A percentile compares a stretch with the other conserved stretches of the same genome.
Evolutionary conservation across 495 filamentous ascomycete species (phyloP).

Genomic region (Aspergillus nanangensis): DNA sequence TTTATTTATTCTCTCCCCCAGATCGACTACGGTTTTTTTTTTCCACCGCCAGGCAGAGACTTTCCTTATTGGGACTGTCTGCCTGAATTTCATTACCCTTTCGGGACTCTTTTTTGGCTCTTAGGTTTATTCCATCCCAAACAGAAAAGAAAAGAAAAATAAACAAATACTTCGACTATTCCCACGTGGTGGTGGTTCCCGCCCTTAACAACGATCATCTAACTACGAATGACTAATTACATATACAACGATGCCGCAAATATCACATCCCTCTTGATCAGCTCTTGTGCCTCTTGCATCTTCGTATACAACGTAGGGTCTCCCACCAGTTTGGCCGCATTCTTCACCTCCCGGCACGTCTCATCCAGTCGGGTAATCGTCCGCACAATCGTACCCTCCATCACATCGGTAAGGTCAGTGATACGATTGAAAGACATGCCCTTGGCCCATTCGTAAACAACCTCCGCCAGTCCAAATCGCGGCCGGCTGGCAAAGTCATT

Average conservation of each 20-base stretch:
- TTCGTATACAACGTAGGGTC: conserved; percentile 89
- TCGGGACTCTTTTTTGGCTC: too few species aligned
- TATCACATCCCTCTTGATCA: conserved; percentile 94
- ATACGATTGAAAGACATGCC: conserved; percentile 99
- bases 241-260: conserved; percentile 86
- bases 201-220: too few species aligned
- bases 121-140: too few species aligned
- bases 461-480: conserved; percentile 90
- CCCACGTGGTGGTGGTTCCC: conserved; percentile 14
- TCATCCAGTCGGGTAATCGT: conserved; percentile 91
- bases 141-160: background rate
- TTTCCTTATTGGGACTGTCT: too few species aligned
- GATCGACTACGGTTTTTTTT: too few species aligned
- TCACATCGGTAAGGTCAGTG: conserved; percentile 91
- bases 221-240: conserved; percentile 21
- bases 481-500: conserved; percentile 87
- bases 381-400: conserved; percentile 93
- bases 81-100: too few species aligned
- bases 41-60: too few species aligned
- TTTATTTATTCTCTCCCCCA: too few species aligned
- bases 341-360: conserved; percentile 96
- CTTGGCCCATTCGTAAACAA: conserved; percentile 97
- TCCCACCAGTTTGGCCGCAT: conserved; percentile 92
- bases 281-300: conserved; percentile 93
- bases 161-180: background rate